These are phyloP conservation scores for Trichosporon faecale DNA, from an alignment of 1,284 basidiomycete genomes.

Conservation along the genomic window DNA sequence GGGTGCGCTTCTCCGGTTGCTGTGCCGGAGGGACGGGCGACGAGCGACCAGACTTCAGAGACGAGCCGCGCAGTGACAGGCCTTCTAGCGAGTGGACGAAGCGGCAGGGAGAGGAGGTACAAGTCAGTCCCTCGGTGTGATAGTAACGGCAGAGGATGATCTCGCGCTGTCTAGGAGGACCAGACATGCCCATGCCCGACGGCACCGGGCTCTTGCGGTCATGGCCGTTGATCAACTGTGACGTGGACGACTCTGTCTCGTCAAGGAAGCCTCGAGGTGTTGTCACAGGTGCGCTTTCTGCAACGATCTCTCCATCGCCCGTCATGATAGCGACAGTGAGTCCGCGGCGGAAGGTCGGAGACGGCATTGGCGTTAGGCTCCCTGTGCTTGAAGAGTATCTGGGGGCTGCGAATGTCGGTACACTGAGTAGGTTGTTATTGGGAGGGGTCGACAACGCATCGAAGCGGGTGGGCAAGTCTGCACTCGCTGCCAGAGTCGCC, in stretches of 20 bases:
- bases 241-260: conserved; percentile 9
- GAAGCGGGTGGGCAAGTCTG: conserved; percentile 38
- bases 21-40: not conserved
- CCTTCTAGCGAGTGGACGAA: conserved; percentile 47
- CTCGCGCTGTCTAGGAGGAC: conserved; percentile 20
- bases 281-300: conserved; percentile 34
- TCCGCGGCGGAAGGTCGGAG: conserved; percentile 26
- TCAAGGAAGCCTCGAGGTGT: conserved; percentile 3
- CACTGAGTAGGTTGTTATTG: conserved; percentile 27
- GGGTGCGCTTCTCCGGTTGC: not conserved
- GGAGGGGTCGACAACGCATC: conserved; percentile 25
- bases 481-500: not conserved
- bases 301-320: conserved; percentile 31
- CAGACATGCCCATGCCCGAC: not conserved
- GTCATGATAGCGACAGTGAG: conserved; percentile 43
- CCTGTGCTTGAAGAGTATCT: not conserved
- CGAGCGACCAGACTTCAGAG: not conserved
- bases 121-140: conserved; percentile 49
- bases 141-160: conserved; percentile 52
- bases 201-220: conserved; percentile 36
- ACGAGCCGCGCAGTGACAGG: not conserved
- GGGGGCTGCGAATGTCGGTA: conserved; percentile 18
- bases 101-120: conserved; percentile 52
- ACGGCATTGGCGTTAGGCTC: not conserved
- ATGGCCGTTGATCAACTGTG: conserved; percentile 18